Percentiles rank a stretch among this genome's conserved stretches.
Evolutionary conservation across 2,329 filamentous ascomycete species (phyloP).

Genomic region (Aspergillus sp.): DNA sequence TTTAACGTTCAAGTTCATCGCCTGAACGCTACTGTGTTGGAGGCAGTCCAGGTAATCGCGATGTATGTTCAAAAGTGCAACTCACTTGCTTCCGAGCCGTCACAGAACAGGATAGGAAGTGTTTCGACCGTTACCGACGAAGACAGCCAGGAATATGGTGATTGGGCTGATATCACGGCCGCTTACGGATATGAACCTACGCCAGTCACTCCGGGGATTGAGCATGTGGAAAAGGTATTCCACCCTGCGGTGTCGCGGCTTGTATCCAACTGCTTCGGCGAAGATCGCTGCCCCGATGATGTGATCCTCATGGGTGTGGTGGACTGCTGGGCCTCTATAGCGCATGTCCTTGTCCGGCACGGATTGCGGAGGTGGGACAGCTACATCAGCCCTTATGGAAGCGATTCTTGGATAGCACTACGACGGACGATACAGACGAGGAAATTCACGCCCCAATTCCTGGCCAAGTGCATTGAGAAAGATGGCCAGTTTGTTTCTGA

Average conservation of each 20-base stretch:
- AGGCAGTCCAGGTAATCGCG: slow-evolving; percentile 55
- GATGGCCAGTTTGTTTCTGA: slow-evolving; percentile 48
- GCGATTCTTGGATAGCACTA: slow-evolving; percentile 54
- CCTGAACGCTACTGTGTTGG: slow-evolving; percentile 51
- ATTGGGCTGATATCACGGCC: slow-evolving; percentile 60
- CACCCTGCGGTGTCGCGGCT: slow-evolving; percentile 57
- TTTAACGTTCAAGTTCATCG: slow-evolving; percentile 55
- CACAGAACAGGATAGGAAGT: slow-evolving; percentile 24
- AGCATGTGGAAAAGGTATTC: slow-evolving; percentile 48
- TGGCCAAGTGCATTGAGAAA: slow-evolving; percentile 50
- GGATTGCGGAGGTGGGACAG: slow-evolving; percentile 57
- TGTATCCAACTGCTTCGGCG: slow-evolving; percentile 65
- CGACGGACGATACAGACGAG: slow-evolving; percentile 52
- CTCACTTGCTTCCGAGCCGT: slow-evolving; percentile 19
- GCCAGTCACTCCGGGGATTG: slow-evolving; percentile 29
- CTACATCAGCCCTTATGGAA: slow-evolving; percentile 60
- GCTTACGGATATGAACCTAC: slow-evolving; percentile 37
- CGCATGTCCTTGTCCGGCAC: slow-evolving; percentile 52
- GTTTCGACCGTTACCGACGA: slow-evolving; percentile 50
- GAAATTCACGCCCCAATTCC: slow-evolving; percentile 52
- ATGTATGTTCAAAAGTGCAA: slow-evolving; percentile 44
- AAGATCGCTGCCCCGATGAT: slow-evolving; percentile 60
- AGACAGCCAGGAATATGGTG: slow-evolving; percentile 69
- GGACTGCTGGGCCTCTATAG: slow-evolving; percentile 60
- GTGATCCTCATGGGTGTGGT: slow-evolving; percentile 55